Evolutionary conservation across 371 early-diverging fungal species (phyloP).

Genomic region (Nematocida sp.): DNA sequence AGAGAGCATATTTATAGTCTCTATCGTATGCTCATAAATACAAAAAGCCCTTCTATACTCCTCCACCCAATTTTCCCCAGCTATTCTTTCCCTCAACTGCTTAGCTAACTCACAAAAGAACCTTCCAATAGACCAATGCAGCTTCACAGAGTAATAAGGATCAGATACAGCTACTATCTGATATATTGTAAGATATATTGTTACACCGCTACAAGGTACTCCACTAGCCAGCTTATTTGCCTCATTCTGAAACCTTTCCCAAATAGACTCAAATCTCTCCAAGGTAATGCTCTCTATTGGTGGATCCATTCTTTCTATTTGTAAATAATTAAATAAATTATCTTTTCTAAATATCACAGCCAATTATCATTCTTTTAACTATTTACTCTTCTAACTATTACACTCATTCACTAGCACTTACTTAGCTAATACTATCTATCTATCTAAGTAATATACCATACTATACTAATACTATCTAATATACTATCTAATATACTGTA

Average conservation of each 20-base stretch:
- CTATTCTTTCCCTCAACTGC: conserved; percentile 9
- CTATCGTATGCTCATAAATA: conserved; percentile 21
- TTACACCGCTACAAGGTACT: conserved; percentile 36
- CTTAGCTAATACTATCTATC: too few relatives aligned
- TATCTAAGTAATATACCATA: too few relatives aligned
- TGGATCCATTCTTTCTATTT: conserved; percentile 39
- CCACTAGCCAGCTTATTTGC: conserved; percentile 46
- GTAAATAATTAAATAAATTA: conserved; percentile 23
- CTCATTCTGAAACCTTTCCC: conserved; percentile 33
- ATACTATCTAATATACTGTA: too few relatives aligned
- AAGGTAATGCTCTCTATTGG: conserved; percentile 18
- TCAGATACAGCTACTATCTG: conserved; percentile 20
- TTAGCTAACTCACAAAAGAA: conserved; percentile 23
- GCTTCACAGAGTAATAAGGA: conserved; percentile 9
- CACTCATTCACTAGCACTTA: too few relatives aligned
- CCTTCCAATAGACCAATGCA: conserved; percentile 51
- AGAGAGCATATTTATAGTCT: conserved; percentile 26
- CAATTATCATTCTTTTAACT: too few relatives aligned
- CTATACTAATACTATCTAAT: too few relatives aligned
- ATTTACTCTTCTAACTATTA: too few relatives aligned
- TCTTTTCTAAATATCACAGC: too few relatives aligned
- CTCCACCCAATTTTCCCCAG: conserved; percentile 29
- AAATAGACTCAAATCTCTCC: conserved; percentile 29
- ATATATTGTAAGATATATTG: conserved; percentile 23
- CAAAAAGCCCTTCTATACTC: conserved; percentile 35